Evolutionary conservation across 441 rosid genomes (phyloP).

Genomic region (Viola pubescens): DNA sequence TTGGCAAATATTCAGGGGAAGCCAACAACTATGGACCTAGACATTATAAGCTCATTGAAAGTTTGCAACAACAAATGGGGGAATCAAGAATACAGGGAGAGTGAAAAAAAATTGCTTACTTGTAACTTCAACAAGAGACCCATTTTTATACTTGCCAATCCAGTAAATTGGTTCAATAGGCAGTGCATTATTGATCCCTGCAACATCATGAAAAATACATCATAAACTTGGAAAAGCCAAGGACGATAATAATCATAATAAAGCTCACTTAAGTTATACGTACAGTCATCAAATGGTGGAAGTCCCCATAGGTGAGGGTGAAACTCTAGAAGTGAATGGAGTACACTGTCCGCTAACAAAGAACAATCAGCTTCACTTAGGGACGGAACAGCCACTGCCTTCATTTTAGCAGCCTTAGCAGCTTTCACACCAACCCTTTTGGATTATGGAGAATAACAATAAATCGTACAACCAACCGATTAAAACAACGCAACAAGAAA

Average conservation of each 20-base stretch:
- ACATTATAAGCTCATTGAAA: no score
- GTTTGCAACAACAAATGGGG: no score
- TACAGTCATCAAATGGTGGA: conserved; percentile 40
- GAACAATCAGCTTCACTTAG: conserved; percentile 30
- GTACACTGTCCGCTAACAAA: conserved; percentile 27
- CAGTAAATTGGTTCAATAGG: conserved; percentile 26
- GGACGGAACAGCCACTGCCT: conserved; percentile 36
- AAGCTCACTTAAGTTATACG: not conserved
- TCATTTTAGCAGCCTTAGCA: conserved; percentile 38
- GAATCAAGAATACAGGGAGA: no score
- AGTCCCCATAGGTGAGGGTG: conserved; percentile 38
- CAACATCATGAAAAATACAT: not conserved
- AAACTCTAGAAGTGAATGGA: conserved; percentile 37
- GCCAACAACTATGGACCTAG: no score
- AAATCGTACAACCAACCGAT: not conserved
- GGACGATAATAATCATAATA: not conserved
- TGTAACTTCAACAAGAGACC: not conserved
- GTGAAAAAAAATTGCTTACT: no score
- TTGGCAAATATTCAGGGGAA: no score
- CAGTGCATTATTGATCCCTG: conserved; percentile 29
- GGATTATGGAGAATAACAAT: not conserved
- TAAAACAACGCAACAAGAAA: no score
- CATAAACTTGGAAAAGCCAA: not conserved
- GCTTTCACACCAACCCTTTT: conserved; percentile 41
- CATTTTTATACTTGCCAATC: conserved; percentile 17